A percentile compares a stretch with the other conserved stretches of the same genome.
These are phyloP conservation scores for Boletus rex-veris DNA, from an alignment of 768 basidiomycete genomes.

Conservation along the genomic window DNA sequence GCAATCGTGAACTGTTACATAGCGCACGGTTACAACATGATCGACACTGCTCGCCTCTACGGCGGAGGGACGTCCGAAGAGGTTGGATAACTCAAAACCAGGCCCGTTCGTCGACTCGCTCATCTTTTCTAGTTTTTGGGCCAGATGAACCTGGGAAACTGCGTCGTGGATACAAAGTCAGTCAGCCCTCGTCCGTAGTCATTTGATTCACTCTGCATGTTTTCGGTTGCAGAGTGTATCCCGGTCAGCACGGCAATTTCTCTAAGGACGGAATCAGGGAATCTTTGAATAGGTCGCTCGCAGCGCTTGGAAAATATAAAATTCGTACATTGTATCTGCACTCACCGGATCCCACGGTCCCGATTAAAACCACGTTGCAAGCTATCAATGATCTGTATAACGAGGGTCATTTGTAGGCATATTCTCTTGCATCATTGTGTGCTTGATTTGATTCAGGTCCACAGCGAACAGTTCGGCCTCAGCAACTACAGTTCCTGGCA, in stretches of 20 bases:
- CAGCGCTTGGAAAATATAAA: constrained; percentile 9
- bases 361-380: constrained; percentile 44
- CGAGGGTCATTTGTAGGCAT: constrained; percentile 48
- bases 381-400: constrained; percentile 46
- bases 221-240: constrained; percentile 1
- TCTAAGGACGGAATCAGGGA: constrained; percentile 7
- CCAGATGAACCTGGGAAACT: constrained; percentile 12
- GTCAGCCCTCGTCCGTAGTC: too few species aligned
- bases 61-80: constrained; percentile 22
- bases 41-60: constrained; percentile 25
- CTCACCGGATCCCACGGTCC: constrained; percentile 40
- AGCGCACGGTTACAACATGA: constrained; percentile 12
- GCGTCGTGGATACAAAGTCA: constrained; percentile 20
- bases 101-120: neutral
- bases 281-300: constrained; percentile 12
- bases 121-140: constrained; percentile 11
- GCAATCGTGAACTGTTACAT: constrained; percentile 12
- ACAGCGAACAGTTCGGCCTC: constrained; percentile 13
- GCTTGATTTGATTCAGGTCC: neutral
- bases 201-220: neutral
- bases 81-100: constrained; percentile 3
- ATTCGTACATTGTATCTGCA: constrained; percentile 41
- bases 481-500: constrained; percentile 34
- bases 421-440: neutral
- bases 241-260: constrained; percentile 6